phyloP scores from a whole-genome alignment of 805 yeast species.

The Hanseniaspora vineae region DNA sequence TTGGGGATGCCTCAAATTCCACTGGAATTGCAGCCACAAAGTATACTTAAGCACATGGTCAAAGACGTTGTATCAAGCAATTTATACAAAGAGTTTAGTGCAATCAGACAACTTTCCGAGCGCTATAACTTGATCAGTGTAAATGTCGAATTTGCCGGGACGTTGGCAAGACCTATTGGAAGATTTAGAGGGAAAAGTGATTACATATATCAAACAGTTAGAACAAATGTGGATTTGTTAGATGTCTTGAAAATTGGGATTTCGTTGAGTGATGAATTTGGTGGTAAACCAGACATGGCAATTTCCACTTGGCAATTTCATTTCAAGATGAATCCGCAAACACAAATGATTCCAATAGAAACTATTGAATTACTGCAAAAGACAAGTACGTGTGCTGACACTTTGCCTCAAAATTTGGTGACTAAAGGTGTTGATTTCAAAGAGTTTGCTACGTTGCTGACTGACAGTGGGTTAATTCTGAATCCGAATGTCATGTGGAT shows the following conservation, averaged over 20 bases:
- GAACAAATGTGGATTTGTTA: conserved; percentile 80
- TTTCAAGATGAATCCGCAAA: conserved; percentile 62
- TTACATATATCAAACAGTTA: conserved; percentile 89
- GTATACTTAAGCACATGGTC: conserved; percentile 15
- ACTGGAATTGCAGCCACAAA: conserved; percentile 31
- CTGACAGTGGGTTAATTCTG: conserved; percentile 74
- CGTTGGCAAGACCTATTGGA: conserved; percentile 92
- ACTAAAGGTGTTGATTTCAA: conserved; percentile 65
- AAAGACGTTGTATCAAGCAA: conserved; percentile 68
- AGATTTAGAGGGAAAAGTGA: conserved; percentile 79
- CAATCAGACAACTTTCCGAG: conserved; percentile 44
- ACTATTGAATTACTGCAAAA: conserved; percentile 24
- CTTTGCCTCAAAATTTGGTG: conserved; percentile 39
- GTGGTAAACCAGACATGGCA: conserved; percentile 52
- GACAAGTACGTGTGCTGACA: conserved; percentile 4
- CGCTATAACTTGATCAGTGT: conserved; percentile 50
- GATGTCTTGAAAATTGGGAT: conserved; percentile 79
- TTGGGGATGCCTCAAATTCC: conserved; percentile 18
- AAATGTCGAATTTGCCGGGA: conserved; percentile 92
- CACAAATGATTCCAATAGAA: conserved; percentile 79
- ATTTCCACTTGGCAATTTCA: conserved; percentile 95
- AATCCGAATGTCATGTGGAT: conserved; percentile 65
- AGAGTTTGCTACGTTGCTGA: conserved; percentile 72
- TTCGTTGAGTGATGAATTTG: conserved; percentile 55
- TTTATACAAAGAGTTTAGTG: conserved; percentile 51